A percentile compares a stretch with the other conserved stretches of the same genome.
These are phyloP conservation scores for Chaetomium globosum DNA, from an alignment of 2,329 filamentous ascomycete genomes.

Conservation along the genomic window DNA sequence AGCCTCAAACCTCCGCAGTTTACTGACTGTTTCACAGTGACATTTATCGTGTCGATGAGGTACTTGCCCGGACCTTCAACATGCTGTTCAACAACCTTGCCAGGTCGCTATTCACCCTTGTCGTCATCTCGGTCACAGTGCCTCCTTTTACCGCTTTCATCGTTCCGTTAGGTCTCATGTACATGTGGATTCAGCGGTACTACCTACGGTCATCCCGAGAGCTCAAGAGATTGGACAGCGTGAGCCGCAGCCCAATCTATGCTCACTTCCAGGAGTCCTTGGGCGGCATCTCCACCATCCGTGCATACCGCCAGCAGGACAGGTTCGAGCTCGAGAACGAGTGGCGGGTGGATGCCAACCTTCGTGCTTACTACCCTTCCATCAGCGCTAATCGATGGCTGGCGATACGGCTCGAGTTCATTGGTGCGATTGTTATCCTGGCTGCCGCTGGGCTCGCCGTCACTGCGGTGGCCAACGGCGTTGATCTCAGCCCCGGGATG, in stretches of 20 bases:
- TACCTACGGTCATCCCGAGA: constrained; percentile 95
- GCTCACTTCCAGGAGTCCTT: constrained; percentile 98
- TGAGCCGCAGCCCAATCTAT: constrained; percentile 93
- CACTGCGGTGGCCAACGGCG: constrained; percentile 72
- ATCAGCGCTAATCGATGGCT: constrained; percentile 95
- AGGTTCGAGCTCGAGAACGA: constrained; percentile 93
- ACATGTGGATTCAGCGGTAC: constrained; percentile 94
- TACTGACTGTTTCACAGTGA: constrained; percentile 55
- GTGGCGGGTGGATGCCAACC: constrained; percentile 93
- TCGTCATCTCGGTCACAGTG: constrained; percentile 78
- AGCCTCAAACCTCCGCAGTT: constrained; percentile 22
- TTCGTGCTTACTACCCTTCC: constrained; percentile 92
- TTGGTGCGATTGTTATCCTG: constrained; percentile 92
- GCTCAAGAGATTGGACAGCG: constrained; percentile 91
- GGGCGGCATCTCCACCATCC: constrained; percentile 90
- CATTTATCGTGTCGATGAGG: constrained; percentile 83
- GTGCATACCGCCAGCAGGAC: constrained; percentile 86
- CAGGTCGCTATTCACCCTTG: constrained; percentile 78
- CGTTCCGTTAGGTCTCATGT: constrained; percentile 76
- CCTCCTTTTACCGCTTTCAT: constrained; percentile 81
- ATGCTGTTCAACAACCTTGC: constrained; percentile 84
- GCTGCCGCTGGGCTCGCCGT: constrained; percentile 81
- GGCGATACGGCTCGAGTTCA: constrained; percentile 90
- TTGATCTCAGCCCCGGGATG: constrained; percentile 66
- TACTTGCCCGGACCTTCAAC: constrained; percentile 94